Conservation (phyloP, 139 green algal genomes). For the Deuterostichococcus epilithicus region DNA sequence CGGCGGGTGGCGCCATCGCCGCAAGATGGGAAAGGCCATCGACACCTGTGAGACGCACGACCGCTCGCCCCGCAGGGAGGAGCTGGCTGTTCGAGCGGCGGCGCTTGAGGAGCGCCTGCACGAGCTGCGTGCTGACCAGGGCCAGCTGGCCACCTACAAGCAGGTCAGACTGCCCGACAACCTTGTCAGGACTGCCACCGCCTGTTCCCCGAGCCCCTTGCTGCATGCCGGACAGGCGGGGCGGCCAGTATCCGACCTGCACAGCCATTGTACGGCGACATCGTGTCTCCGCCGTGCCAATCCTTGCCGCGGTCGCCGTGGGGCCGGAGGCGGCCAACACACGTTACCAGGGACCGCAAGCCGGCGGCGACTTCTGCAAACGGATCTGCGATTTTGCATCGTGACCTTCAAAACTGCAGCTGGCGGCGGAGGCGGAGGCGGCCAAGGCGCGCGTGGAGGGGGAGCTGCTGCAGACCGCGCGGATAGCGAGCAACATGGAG, state of each 20-base stretch:
- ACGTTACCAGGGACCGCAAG: too few relatives aligned
- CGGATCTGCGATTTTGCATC: background rate
- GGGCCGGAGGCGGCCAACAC: background rate
- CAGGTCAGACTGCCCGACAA: constrained; percentile 50
- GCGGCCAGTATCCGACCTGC: too few relatives aligned
- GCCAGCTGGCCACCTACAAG: constrained; percentile 45
- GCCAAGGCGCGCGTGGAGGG: constrained; percentile 36
- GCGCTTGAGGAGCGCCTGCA: constrained; percentile 41
- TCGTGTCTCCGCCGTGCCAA: too few relatives aligned
- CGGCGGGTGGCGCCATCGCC: too few relatives aligned
- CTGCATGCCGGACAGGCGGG: too few relatives aligned
- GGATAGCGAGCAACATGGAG: constrained; percentile 43
- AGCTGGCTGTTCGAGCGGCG: constrained; percentile 20
- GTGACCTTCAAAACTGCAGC: too few relatives aligned
- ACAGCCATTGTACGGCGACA: too few relatives aligned
- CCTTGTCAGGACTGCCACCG: constrained; percentile 24
- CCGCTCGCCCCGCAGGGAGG: constrained; percentile 6
- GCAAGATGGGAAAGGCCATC: too few relatives aligned
- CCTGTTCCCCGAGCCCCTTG: too few relatives aligned
- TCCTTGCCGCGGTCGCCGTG: background rate
- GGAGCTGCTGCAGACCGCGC: constrained; percentile 43
- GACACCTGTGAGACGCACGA: too few relatives aligned
- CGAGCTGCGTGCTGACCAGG: constrained; percentile 33
- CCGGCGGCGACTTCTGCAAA: too few relatives aligned
- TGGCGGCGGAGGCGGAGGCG: constrained; percentile 33